Base-by-base conservation (phyloP, 331 rosid genomes). In the Arachis monticola region DNA sequence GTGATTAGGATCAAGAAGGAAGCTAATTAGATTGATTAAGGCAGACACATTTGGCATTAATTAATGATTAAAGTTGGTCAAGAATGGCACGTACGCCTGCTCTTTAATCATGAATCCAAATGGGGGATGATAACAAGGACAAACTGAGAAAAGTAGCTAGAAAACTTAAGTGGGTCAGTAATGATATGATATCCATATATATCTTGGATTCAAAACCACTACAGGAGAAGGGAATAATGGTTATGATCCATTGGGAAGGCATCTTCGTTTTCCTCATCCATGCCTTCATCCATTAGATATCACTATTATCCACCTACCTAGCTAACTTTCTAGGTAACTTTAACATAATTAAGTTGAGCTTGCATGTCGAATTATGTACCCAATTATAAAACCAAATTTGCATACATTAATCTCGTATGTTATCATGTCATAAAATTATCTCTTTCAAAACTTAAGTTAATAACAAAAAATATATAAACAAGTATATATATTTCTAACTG, bases 191-290 rank as follows among this genome's bases (percentile, higher is more conserved):
- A 5, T 38, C 5, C 41, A 2, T 38, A 38, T 35, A 30, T 53
- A 30, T 71, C 14, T 70, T 71, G 67, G 62, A 78, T 55, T 78
- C 68, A 13, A 79, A 73, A 79, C 48, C 59, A 10, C 32, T 52
- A 60, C 76, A 58, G 30, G 11, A 52, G 11, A 52, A 51, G 14
- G 40, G 58, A 64, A 77, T 77, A 64, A 77, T 77, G 75, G 73
- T 79, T 65, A 62, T 72, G 73, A 81, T 75, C 63, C 64, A 52
- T 60, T 47, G 52, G 56, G 47, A 80, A 11, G 58, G 72, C 40
- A 58, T 64, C 69, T 75, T 46, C 50, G n/a, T 38, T 44, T 17
- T 62, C 64, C 1, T 79, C 22, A 59, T 64, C 7, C 3, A 59
- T 59, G n/a, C 12, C 63, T 57, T 2, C 69, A 22, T 27, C 30